A percentile compares a stretch with the other conserved stretches of the same genome.
These are phyloP conservation scores for Obba rivulosa DNA, from an alignment of 768 basidiomycete species.

Conservation along the genomic window DNA sequence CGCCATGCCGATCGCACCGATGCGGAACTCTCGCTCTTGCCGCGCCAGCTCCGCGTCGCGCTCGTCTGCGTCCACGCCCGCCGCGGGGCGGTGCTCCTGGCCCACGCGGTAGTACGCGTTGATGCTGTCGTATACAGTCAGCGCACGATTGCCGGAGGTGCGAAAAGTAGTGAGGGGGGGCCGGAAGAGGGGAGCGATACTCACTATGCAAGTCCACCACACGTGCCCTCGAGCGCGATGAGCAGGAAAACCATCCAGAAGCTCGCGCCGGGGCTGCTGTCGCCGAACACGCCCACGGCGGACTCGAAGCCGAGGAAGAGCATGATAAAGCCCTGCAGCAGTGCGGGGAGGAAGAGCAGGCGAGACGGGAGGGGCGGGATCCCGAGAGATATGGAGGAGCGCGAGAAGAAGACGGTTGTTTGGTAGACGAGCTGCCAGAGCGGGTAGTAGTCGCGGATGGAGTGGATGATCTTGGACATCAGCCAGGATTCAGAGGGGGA, in stretches of 20 bases:
- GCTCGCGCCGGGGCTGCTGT: slow-evolving; percentile 35
- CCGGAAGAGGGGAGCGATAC: slow-evolving; percentile 27
- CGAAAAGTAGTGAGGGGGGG: slow-evolving; percentile 11
- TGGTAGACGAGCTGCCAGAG: slow-evolving; percentile 93
- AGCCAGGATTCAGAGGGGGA: slow-evolving; percentile 50
- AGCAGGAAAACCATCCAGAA: slow-evolving; percentile 67
- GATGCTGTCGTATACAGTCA: slow-evolving; percentile 37
- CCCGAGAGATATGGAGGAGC: slow-evolving; percentile 84
- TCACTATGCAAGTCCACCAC: slow-evolving; percentile 89
- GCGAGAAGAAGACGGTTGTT: slow-evolving; percentile 88
- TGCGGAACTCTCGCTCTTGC: slow-evolving; percentile 85
- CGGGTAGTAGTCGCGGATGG: slow-evolving; percentile 89
- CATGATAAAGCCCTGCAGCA: slow-evolving; percentile 68
- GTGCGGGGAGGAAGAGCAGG: slow-evolving; percentile 69
- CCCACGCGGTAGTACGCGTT: slow-evolving; percentile 85
- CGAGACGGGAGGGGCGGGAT: slow-evolving; percentile 69
- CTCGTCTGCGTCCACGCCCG: slow-evolving; percentile 22
- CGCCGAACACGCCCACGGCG: slow-evolving; percentile 59
- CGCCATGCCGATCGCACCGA: slow-evolving; percentile 83
- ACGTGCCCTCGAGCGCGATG: slow-evolving; percentile 85
- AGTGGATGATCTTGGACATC: slow-evolving; percentile 74
- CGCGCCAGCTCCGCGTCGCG: slow-evolving; percentile 50
- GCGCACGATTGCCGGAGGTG: neutral
- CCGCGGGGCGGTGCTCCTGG: slow-evolving; percentile 53
- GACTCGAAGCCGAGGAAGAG: slow-evolving; percentile 59